Conservation (phyloP, 2,329 filamentous ascomycete species). For the Ophiocordyceps camponoti-floridani region DNA sequence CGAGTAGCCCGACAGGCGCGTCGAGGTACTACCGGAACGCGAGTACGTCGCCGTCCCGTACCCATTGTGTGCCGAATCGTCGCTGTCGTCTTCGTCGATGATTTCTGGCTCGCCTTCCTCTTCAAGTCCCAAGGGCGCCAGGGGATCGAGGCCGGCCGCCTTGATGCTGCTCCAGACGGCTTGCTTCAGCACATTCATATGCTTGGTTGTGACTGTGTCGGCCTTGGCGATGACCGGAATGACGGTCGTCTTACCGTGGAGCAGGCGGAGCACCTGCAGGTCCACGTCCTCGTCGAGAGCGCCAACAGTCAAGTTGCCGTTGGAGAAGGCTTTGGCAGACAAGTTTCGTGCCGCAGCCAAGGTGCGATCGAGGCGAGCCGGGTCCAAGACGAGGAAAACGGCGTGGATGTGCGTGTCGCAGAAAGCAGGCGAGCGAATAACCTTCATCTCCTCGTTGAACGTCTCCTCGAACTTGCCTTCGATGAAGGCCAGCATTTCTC, state of each 20-base stretch:
- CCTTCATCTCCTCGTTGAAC: slow-evolving; percentile 93
- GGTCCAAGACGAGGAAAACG: slow-evolving; percentile 83
- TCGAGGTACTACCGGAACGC: slow-evolving; percentile 6
- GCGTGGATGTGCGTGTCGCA: slow-evolving; percentile 97
- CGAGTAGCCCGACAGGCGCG: slow-evolving; percentile 26
- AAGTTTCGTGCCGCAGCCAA: slow-evolving; percentile 46
- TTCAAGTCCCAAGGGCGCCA: slow-evolving; percentile 72
- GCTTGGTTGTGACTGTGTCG: slow-evolving; percentile 85
- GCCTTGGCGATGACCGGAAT: slow-evolving; percentile 94
- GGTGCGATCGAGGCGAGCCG: slow-evolving; percentile 67
- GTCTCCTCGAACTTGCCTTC: slow-evolving; percentile 99
- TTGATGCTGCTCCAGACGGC: slow-evolving; percentile 80
- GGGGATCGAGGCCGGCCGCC: slow-evolving; percentile 67
- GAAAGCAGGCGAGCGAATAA: slow-evolving; percentile 77
- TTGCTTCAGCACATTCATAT: slow-evolving; percentile 86
- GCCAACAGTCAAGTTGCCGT: slow-evolving; percentile 37
- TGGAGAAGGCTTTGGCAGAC: slow-evolving; percentile 30
- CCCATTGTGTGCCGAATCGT: slow-evolving; percentile 32
- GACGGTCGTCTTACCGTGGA: slow-evolving; percentile 87
- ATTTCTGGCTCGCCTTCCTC: slow-evolving; percentile 50
- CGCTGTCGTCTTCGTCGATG: slow-evolving; percentile 36
- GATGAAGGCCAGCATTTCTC: slow-evolving; percentile 79
- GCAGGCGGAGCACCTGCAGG: slow-evolving; percentile 68
- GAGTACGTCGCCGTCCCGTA: slow-evolving; percentile 4
- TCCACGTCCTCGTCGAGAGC: slow-evolving; percentile 79